Conservation (phyloP, 2,329 filamentous ascomycete species). For the Alternaria rosae region DNA sequence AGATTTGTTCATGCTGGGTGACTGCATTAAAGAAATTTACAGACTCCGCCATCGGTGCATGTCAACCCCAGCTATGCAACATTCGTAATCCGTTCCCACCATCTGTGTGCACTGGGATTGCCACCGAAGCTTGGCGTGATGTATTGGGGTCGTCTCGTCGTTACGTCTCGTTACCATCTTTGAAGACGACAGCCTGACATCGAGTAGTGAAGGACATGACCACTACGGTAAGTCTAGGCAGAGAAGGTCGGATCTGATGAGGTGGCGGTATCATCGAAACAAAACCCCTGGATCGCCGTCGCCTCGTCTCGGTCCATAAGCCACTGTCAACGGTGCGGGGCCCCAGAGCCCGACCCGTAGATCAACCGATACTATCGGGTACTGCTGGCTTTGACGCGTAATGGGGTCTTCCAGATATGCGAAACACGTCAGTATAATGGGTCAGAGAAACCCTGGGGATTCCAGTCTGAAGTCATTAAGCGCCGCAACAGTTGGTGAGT, state of each 20-base stretch:
- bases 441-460: slow-evolving; percentile 2
- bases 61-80: neutral
- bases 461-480: neutral
- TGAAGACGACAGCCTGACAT: neutral
- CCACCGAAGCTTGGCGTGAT: slow-evolving; percentile 13
- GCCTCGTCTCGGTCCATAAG: slow-evolving; percentile 28
- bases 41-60: neutral
- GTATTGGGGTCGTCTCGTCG: neutral
- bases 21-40: slow-evolving; percentile 1
- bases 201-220: neutral
- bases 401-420: slow-evolving; percentile 13
- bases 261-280: slow-evolving; percentile 22
- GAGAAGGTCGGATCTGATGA: neutral
- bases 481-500: slow-evolving; percentile 1
- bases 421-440: slow-evolving; percentile 20
- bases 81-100: slow-evolving; percentile 15
- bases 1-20: neutral
- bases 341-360: slow-evolving; percentile 31
- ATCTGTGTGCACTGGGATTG: slow-evolving; percentile 4
- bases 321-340: slow-evolving; percentile 30
- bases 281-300: slow-evolving; percentile 20
- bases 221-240: slow-evolving; percentile 4
- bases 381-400: slow-evolving; percentile 20
- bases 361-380: slow-evolving; percentile 18
- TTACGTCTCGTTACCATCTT: neutral